Evolutionary conservation across 2,329 filamentous ascomycete genomes (phyloP).

Genomic region (Colletotrichum tropicale): DNA sequence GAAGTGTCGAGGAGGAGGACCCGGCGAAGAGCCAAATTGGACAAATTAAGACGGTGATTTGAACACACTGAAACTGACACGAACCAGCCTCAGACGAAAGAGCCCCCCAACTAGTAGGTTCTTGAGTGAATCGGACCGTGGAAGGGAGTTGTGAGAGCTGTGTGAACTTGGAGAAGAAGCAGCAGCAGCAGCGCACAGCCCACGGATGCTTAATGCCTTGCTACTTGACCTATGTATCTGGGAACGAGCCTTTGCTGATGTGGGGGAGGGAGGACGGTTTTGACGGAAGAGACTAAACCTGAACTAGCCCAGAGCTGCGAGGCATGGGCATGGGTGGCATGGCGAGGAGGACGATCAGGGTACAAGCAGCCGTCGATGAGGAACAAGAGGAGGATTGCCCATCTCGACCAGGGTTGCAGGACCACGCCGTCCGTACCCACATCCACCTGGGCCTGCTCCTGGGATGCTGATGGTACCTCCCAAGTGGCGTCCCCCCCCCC

Average conservation of each 20-base stretch:
- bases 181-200: conserved; percentile 18
- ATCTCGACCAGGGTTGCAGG: conserved; percentile 13
- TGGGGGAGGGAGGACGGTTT: conserved; percentile 35
- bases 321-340: conserved; percentile 39
- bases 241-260: conserved; percentile 32
- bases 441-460: conserved; percentile 15
- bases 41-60: conserved; percentile 25
- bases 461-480: conserved; percentile 22
- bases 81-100: conserved; percentile 29
- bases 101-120: conserved; percentile 20
- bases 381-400: conserved; percentile 18
- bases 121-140: conserved; percentile 22
- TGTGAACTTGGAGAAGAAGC: conserved; percentile 25
- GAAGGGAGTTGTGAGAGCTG: conserved; percentile 22
- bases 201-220: conserved; percentile 33
- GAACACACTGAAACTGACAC: conserved; percentile 30
- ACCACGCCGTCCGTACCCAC: conserved; percentile 21
- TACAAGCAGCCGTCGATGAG: conserved; percentile 13
- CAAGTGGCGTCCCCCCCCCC: conserved; percentile 18
- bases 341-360: conserved; percentile 32
- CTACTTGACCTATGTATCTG: conserved; percentile 28
- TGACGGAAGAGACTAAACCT: conserved; percentile 40
- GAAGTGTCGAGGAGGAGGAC: conserved; percentile 30
- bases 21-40: conserved; percentile 27
- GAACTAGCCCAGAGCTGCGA: conserved; percentile 42